Evolutionary conservation across 345 rosid genomes (phyloP).

Genomic region (Kernera saxatilis): DNA sequence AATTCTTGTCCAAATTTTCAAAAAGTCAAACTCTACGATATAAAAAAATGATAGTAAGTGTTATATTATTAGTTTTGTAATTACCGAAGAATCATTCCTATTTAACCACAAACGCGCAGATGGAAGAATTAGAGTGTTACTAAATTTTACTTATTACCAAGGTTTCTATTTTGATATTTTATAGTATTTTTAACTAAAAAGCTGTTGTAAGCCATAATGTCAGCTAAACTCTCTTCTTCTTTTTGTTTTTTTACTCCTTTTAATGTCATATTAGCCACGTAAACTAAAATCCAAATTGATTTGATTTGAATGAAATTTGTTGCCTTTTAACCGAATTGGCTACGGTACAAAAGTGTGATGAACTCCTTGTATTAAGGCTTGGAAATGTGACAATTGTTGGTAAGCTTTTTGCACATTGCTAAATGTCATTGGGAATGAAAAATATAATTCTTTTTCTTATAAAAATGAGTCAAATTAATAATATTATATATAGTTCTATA

Average conservation of each 20-base stretch:
- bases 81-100: background rate
- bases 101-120: background rate
- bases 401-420: slow-evolving; percentile 24
- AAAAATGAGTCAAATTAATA: slow-evolving; percentile 22
- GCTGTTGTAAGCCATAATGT: background rate
- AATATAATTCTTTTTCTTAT: background rate
- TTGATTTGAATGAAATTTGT: background rate
- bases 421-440: slow-evolving; percentile 35
- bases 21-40: background rate
- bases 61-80: background rate
- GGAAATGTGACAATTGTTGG: slow-evolving; percentile 9
- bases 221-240: background rate
- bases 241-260: background rate
- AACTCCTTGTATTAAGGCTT: slow-evolving; percentile 32
- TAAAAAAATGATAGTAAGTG: background rate
- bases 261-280: background rate
- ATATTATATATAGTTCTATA: background rate
- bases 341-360: slow-evolving; percentile 20
- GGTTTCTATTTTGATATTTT: slow-evolving; percentile 2
- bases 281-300: background rate
- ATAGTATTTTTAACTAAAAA: background rate
- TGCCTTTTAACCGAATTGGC: slow-evolving; percentile 6
- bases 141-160: background rate
- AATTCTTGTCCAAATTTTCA: background rate
- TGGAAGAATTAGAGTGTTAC: background rate